Evolutionary conservation across 2,329 filamentous ascomycete species (phyloP).

Genomic region (Fusarium devonianum): DNA sequence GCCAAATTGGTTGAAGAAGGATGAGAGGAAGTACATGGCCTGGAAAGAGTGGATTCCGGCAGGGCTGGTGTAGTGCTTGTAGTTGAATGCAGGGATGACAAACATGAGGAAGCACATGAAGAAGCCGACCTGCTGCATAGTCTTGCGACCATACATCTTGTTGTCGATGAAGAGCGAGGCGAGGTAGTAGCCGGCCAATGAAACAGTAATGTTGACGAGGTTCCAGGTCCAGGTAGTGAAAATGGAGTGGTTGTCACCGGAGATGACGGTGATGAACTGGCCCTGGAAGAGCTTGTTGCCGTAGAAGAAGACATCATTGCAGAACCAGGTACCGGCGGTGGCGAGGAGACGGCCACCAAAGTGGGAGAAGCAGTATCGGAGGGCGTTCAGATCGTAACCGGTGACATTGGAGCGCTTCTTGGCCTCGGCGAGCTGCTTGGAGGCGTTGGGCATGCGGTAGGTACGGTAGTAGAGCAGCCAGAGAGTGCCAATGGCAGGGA

Average conservation of each 20-base stretch:
- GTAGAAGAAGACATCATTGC: slow-evolving; percentile 99
- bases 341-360: slow-evolving; percentile 88
- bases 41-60: slow-evolving; percentile 87
- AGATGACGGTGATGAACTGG: slow-evolving; percentile 86
- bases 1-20: slow-evolving; percentile 99
- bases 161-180: slow-evolving; percentile 91
- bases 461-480: slow-evolving; percentile 97
- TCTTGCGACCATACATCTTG: slow-evolving; percentile 95
- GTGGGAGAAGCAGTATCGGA: slow-evolving; percentile 78
- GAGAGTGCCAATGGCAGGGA: slow-evolving; percentile 87
- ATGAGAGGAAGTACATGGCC: slow-evolving; percentile 97
- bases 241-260: slow-evolving; percentile 71
- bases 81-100: slow-evolving; percentile 88
- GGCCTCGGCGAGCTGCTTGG: slow-evolving; percentile 79
- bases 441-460: slow-evolving; percentile 91
- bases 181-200: slow-evolving; percentile 86
- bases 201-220: slow-evolving; percentile 87
- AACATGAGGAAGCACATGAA: slow-evolving; percentile 93
- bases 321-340: slow-evolving; percentile 90
- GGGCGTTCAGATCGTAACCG: slow-evolving; percentile 87
- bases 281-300: slow-evolving; percentile 98
- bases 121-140: slow-evolving; percentile 96
- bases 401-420: slow-evolving; percentile 90
- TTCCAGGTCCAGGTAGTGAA: slow-evolving; percentile 93
- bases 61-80: slow-evolving; percentile 77